Evolutionary conservation across 805 yeast genomes (phyloP), one percentile per base, ranked within the genome.

Genomic region (Barnettozyma californica): DNA sequence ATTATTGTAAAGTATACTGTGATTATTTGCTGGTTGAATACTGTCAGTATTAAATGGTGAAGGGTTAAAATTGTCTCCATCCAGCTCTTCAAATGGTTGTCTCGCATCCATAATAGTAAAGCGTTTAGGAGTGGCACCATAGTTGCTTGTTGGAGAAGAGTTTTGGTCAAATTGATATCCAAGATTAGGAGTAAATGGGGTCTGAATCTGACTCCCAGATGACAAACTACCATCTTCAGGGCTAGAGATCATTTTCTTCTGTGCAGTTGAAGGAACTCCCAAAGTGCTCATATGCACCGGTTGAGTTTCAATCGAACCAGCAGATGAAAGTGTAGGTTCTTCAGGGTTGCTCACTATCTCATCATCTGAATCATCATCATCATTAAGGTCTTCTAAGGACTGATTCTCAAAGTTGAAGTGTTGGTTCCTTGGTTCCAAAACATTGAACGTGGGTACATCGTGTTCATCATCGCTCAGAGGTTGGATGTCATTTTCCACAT

Each of bases 361-460:
- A 13, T 44, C 26, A 33, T 43, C 44, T 16, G 39, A 20, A 21
- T 37, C 33, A 8, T 39, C 49, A 21, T 39, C 49, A 21, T 29
- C 36, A 13, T 43, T 29, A 7, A 31, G 18, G 25, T 44, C 42
- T 3, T 49, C 54, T 21, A 41, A 19, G 16, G 36, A 19, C 11
- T n/a, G 29, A 14, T 25, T 33, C 42, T 45, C 51, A 36, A 51
- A 45, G 29, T 51, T 43, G 35, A 51, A 48, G 40, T 41, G 52
- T 41, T 50, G 51, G 23, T 47, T 47, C 35, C 47, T 44, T 37
- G 53, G 53, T 4, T 27, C 44, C 34, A 50, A 37, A 4, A 56
- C 31, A 21, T 7, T 52, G 9, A 52, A 44, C 6, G 56, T 46
- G 40, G 56, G 47, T 1, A 61, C 54, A 27, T 55, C 57, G 20